These are phyloP conservation scores for Azolla pinnata DNA, from an alignment of 75 land plant species.

Conservation along the genomic window DNA sequence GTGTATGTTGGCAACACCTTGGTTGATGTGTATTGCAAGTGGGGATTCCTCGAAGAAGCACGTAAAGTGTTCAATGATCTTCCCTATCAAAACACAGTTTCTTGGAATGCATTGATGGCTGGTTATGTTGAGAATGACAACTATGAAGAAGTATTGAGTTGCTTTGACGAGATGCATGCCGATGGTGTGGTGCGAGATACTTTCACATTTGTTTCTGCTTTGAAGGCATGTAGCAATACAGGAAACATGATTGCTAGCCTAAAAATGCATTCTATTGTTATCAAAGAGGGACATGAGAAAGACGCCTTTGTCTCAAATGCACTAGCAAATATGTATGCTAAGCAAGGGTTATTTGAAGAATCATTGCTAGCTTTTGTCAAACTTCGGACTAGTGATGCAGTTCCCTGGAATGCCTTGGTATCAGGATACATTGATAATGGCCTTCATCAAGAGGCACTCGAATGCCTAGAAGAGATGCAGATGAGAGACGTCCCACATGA, in stretches of 20 bases:
- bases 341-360: conserved; percentile 7
- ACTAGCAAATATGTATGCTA: conserved; percentile 15
- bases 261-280: conserved; percentile 2
- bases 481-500: background rate
- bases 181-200: background rate
- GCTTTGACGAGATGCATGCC: background rate
- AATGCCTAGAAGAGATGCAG: conserved; percentile 8
- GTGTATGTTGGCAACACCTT: background rate
- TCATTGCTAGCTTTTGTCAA: background rate
- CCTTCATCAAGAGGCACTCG: background rate
- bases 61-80: background rate
- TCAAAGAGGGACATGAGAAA: background rate
- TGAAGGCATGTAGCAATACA: conserved; percentile 4
- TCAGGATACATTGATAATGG: conserved; percentile 9
- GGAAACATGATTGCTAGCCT: background rate
- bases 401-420: conserved; percentile 10
- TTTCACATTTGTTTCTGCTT: background rate
- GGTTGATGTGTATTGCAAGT: conserved; percentile 3
- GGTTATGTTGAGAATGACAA: background rate
- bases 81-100: background rate
- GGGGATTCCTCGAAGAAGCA: background rate
- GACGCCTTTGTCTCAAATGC: conserved; percentile 1
- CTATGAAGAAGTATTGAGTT: background rate
- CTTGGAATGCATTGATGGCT: background rate
- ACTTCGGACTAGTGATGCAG: background rate